Evolutionary conservation across 2,329 filamentous ascomycete genomes (phyloP).

Genomic region (Alternaria postmessia): DNA sequence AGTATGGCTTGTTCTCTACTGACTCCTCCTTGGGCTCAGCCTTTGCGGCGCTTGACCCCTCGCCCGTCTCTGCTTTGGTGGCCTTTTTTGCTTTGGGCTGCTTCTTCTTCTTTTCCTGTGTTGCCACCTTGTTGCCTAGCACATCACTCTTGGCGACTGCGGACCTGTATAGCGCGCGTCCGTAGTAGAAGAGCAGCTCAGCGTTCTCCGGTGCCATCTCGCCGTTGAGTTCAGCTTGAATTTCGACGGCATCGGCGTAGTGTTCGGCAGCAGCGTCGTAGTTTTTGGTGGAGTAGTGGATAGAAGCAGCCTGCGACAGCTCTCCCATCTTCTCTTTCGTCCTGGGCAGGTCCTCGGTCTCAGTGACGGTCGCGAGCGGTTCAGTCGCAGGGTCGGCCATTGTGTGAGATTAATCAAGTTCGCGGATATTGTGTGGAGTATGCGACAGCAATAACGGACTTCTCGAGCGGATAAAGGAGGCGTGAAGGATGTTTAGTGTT

Average conservation of each 20-base stretch:
- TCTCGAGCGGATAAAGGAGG: neutral
- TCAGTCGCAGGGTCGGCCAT: conserved; percentile 39
- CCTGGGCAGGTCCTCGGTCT: conserved; percentile 43
- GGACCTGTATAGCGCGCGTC: conserved; percentile 90
- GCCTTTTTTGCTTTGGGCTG: conserved; percentile 60
- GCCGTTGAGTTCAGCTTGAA: conserved; percentile 90
- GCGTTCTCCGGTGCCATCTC: conserved; percentile 91
- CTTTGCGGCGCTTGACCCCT: conserved; percentile 41
- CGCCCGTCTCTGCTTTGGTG: conserved; percentile 49
- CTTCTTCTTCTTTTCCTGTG: conserved; percentile 64
- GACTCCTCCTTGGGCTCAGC: conserved; percentile 56
- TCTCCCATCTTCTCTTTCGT: conserved; percentile 74
- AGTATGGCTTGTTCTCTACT: conserved; percentile 75
- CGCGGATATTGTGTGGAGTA: neutral
- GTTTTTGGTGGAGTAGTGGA: conserved; percentile 88
- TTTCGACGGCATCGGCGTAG: conserved; percentile 86
- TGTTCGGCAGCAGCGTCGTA: conserved; percentile 85
- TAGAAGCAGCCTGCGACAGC: conserved; percentile 79
- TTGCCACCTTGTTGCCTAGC: conserved; percentile 79
- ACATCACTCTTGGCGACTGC: conserved; percentile 95
- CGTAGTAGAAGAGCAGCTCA: conserved; percentile 93
- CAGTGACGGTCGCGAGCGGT: conserved; percentile 29
- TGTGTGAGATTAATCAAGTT: neutral
- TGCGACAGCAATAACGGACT: conserved; percentile 12
- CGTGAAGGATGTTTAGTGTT: conserved; percentile 2